Evolutionary conservation across 306 rosid genomes (phyloP).

Genomic region (Lupinus albus): DNA sequence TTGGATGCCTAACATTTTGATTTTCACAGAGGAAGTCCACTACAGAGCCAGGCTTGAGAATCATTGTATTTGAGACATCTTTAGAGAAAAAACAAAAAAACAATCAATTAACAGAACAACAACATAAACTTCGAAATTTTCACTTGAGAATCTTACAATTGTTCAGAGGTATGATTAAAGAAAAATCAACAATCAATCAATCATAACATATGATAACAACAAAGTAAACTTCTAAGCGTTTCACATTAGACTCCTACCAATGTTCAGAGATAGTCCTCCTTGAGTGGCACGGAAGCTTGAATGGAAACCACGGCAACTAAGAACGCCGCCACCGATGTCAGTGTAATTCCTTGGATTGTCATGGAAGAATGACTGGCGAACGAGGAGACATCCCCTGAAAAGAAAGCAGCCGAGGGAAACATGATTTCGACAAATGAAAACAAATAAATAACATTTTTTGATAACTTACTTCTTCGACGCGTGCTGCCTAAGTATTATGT

Average conservation of each 20-base stretch:
- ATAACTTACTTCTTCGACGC: conserved; percentile 53
- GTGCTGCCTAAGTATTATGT: conserved; percentile 49
- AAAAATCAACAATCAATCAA: conserved; percentile 18
- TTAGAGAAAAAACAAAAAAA: conserved; percentile 5
- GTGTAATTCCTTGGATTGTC: conserved; percentile 35
- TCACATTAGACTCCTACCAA: conserved; percentile 41
- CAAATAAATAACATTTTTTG: not conserved
- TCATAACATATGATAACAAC: not conserved
- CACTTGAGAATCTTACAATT: conserved; percentile 40
- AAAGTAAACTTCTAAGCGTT: not conserved
- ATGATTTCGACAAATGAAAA: not conserved
- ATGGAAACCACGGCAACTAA: conserved; percentile 54
- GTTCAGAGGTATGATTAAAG: conserved; percentile 48
- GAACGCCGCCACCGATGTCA: conserved; percentile 53
- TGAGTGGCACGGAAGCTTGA: conserved; percentile 58
- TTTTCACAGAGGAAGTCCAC: conserved; percentile 46
- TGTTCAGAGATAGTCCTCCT: conserved; percentile 52
- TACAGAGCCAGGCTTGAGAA: conserved; percentile 56
- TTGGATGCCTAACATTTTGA: conserved; percentile 38
- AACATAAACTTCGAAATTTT: not conserved
- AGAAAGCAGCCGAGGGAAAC: not conserved
- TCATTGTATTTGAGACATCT: conserved; percentile 61
- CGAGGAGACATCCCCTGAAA: conserved; percentile 54
- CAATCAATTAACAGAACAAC: not conserved
- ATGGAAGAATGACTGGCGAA: conserved; percentile 59